Evolutionary conservation across 2,329 filamentous ascomycete genomes (phyloP).

Genomic region (Westerdykella ornata): DNA sequence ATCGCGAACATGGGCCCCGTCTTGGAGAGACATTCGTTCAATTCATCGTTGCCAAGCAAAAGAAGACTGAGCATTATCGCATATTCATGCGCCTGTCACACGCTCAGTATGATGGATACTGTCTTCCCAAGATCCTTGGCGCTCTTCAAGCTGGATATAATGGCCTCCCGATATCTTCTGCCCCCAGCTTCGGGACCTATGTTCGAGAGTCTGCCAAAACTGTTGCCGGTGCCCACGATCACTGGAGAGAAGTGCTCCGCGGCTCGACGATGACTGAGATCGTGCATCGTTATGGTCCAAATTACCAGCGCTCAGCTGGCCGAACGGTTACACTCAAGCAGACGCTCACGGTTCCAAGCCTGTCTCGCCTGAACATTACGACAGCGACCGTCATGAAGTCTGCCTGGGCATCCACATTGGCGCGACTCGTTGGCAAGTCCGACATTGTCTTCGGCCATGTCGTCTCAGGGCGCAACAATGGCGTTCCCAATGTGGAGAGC

Average conservation of each 20-base stretch:
- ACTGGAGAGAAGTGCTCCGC: conserved; percentile 27
- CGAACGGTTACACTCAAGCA: conserved; percentile 24
- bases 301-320: conserved; percentile 27
- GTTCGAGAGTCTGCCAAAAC: conserved; percentile 25
- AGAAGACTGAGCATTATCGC: conserved; percentile 22
- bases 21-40: conserved; percentile 29
- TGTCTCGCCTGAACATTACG: conserved; percentile 31
- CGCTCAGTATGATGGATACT: conserved; percentile 33
- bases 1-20: conserved; percentile 24
- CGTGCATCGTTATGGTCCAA: conserved; percentile 27
- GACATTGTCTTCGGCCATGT: conserved; percentile 42
- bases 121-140: conserved; percentile 24
- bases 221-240: conserved; percentile 24
- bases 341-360: conserved; percentile 15
- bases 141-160: conserved; percentile 29
- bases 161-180: conserved; percentile 25
- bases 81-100: conserved; percentile 32
- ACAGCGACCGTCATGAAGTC: conserved; percentile 42
- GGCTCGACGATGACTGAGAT: conserved; percentile 33
- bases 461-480: conserved; percentile 38
- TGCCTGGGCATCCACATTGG: conserved; percentile 42
- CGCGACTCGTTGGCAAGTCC: conserved; percentile 29
- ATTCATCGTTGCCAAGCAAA: conserved; percentile 29
- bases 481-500: conserved; percentile 31
- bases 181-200: conserved; percentile 28